phyloP scores from a whole-genome alignment of 208 protist genomes.

The Leishmania mexicana region DNA sequence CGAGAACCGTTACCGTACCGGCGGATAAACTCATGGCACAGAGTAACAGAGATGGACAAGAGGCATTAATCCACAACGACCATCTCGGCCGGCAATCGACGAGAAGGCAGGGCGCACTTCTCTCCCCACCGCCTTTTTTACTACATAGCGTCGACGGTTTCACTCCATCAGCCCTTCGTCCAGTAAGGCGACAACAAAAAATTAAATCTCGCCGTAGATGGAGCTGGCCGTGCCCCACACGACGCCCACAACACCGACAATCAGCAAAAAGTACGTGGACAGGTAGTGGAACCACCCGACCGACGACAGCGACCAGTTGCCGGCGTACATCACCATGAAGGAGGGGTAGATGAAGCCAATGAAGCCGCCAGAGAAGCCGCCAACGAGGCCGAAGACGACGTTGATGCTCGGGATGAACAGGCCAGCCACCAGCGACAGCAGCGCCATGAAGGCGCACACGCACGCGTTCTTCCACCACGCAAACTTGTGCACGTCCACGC shows the following conservation, averaged over 20 bases:
- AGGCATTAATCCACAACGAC: no score
- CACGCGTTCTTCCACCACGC: conserved; percentile 59
- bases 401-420: conserved; percentile 79
- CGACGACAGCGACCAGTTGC: conserved; percentile 38
- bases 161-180: background rate
- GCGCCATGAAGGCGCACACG: conserved; percentile 39
- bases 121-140: no score
- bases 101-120: background rate
- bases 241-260: conserved; percentile 65
- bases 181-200: no score
- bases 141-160: background rate
- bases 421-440: conserved; percentile 45
- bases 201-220: conserved; percentile 51
- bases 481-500: conserved; percentile 41
- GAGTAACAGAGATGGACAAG: no score
- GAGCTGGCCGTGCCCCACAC: conserved; percentile 60
- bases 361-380: conserved; percentile 68
- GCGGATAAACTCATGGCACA: no score
- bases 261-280: conserved; percentile 57
- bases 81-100: background rate
- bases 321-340: conserved; percentile 70
- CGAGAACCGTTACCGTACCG: no score
- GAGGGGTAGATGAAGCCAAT: conserved; percentile 80
- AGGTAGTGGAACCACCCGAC: conserved; percentile 63
- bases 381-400: conserved; percentile 78